Conservation (phyloP, 345 rosid species). For the Eucalyptus coolabah region DNA sequence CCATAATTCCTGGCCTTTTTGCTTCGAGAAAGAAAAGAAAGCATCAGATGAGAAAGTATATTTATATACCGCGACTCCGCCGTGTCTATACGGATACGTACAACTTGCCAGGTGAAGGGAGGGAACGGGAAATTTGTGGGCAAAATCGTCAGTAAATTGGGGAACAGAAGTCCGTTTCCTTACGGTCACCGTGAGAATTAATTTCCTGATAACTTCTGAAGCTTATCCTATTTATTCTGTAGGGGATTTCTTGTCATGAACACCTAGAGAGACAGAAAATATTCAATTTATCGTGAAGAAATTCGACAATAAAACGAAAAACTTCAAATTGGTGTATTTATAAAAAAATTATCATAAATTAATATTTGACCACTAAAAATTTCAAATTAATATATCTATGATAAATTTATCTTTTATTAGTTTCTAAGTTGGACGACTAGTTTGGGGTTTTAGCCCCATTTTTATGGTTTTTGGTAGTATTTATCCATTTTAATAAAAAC, state of each 20-base stretch:
- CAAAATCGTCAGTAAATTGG: not conserved
- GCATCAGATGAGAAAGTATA: not conserved
- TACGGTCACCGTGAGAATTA: not conserved
- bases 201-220: not conserved
- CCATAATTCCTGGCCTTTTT: not conserved
- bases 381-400: rapidly evolving
- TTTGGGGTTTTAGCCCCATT: rapidly evolving
- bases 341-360: no score
- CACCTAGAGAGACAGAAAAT: not conserved
- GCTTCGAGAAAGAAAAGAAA: not conserved
- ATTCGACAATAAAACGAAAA: rapidly evolving
- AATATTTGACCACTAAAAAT: rapidly evolving
- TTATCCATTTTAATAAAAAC: no score
- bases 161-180: not conserved
- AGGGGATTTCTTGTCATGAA: not conserved
- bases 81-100: not conserved
- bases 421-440: rapidly evolving
- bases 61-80: not conserved
- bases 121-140: not conserved
- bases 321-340: no score
- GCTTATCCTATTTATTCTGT: not conserved
- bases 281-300: not conserved
- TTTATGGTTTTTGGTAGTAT: rapidly evolving
- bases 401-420: rapidly evolving
- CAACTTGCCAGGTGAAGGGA: not conserved